These are phyloP conservation scores for Ophiostoma tasmaniense DNA, from an alignment of 2,329 filamentous ascomycete species.

Conservation along the genomic window DNA sequence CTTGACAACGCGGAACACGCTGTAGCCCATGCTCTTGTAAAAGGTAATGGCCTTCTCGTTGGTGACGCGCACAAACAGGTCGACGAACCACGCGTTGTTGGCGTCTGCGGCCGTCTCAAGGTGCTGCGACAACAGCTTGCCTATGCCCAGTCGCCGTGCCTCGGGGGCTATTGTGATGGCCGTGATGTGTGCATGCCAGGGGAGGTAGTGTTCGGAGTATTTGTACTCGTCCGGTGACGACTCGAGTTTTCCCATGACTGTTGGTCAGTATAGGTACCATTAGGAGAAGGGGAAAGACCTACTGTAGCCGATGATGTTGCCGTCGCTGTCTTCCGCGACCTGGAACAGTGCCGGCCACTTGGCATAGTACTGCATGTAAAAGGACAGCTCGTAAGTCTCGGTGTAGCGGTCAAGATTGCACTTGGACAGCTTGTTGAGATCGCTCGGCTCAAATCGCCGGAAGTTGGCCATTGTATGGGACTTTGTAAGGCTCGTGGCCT, in stretches of 20 bases:
- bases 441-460: slow-evolving; percentile 72
- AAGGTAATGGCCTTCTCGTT: slow-evolving; percentile 81
- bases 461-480: slow-evolving; percentile 62
- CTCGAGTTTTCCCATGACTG: slow-evolving; percentile 96
- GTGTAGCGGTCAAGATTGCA: slow-evolving; percentile 94
- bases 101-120: slow-evolving; percentile 76
- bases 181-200: slow-evolving; percentile 98
- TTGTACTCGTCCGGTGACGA: slow-evolving; percentile 67
- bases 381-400: slow-evolving; percentile 93
- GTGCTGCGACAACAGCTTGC: slow-evolving; percentile 70
- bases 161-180: slow-evolving; percentile 85
- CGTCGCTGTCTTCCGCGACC: slow-evolving; percentile 75
- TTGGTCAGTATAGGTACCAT: slow-evolving; percentile 21
- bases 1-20: slow-evolving; percentile 77
- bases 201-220: slow-evolving; percentile 82
- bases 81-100: slow-evolving; percentile 86
- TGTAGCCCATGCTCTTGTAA: slow-evolving; percentile 88
- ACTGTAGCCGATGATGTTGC: slow-evolving; percentile 95
- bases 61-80: slow-evolving; percentile 83
- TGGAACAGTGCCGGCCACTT: slow-evolving; percentile 95
- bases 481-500: neutral
- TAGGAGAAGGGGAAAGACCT: slow-evolving; percentile 28
- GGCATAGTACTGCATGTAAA: slow-evolving; percentile 92
- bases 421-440: slow-evolving; percentile 82
- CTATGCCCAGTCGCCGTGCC: slow-evolving; percentile 77